Evolutionary conservation across 2,329 filamentous ascomycete species (phyloP).

Genomic region (Cercospora beticola): DNA sequence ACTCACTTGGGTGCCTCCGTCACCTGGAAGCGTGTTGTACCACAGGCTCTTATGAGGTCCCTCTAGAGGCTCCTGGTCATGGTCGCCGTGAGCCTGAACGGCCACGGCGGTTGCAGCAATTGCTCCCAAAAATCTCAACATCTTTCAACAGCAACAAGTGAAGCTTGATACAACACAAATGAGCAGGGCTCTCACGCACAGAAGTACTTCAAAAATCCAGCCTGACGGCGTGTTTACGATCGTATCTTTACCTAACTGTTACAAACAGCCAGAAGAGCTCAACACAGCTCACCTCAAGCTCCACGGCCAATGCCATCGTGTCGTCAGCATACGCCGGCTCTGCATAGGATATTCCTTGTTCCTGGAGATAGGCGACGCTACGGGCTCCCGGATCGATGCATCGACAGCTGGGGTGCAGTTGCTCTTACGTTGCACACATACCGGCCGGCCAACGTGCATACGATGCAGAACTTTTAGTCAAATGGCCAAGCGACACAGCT

Average conservation of each 20-base stretch:
- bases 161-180: neutral
- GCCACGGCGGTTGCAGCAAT: constrained; percentile 45
- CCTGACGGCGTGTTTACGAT: constrained; percentile 2
- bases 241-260: constrained; percentile 22
- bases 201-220: constrained; percentile 6
- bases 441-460: constrained; percentile 12
- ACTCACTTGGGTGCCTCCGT: constrained; percentile 76
- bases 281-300: constrained; percentile 18
- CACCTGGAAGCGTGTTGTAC: constrained; percentile 80
- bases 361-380: constrained; percentile 26
- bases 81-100: constrained; percentile 58
- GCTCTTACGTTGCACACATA: constrained; percentile 21
- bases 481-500: constrained; percentile 18
- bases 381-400: constrained; percentile 1
- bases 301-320: constrained; percentile 18
- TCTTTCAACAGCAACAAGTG: constrained; percentile 12
- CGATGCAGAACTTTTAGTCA: constrained; percentile 19
- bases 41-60: constrained; percentile 74
- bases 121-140: constrained; percentile 28
- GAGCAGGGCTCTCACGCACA: neutral
- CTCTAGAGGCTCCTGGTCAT: constrained; percentile 57
- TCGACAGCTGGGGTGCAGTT: constrained; percentile 8
- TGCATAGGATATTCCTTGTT: constrained; percentile 23
- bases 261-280: constrained; percentile 11
- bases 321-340: constrained; percentile 8